Conservation (phyloP, 1,284 basidiomycete genomes). For the Sutorius eximius region DNA sequence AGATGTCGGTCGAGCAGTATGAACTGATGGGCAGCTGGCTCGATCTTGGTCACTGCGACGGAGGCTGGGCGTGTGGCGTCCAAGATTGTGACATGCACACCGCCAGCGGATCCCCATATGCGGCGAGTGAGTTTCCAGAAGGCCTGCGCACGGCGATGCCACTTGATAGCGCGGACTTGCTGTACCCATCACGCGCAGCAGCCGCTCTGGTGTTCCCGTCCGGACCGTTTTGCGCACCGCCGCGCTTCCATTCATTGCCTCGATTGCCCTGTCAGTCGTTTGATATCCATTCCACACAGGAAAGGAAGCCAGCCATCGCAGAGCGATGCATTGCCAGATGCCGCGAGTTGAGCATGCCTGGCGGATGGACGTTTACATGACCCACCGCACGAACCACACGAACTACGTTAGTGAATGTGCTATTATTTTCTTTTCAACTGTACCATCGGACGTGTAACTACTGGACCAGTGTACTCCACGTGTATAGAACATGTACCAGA, state of each 20-base stretch:
- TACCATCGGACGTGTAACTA: slow-evolving; percentile 25
- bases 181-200: slow-evolving; percentile 4
- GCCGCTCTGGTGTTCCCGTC: slow-evolving; percentile 9
- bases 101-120: slow-evolving; percentile 24
- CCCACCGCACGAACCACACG: neutral
- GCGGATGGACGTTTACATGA: slow-evolving; percentile 35
- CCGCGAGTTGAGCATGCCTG: slow-evolving; percentile 38
- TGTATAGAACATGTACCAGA: slow-evolving; percentile 18
- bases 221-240: slow-evolving; percentile 13
- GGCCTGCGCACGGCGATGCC: slow-evolving; percentile 29
- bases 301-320: slow-evolving; percentile 7
- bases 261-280: slow-evolving; percentile 26
- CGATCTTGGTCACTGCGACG: slow-evolving; percentile 24
- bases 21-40: slow-evolving; percentile 51
- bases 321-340: slow-evolving; percentile 14
- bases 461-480: slow-evolving; percentile 10
- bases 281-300: slow-evolving; percentile 17
- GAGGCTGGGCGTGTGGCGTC: slow-evolving; percentile 30
- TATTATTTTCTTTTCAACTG: slow-evolving; percentile 12
- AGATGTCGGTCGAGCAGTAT: slow-evolving; percentile 46
- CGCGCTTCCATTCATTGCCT: slow-evolving; percentile 30
- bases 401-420: slow-evolving; percentile 1
- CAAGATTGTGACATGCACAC: slow-evolving; percentile 32
- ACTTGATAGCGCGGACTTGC: slow-evolving; percentile 22
- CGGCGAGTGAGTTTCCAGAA: slow-evolving; percentile 5